phyloP scores from a whole-genome alignment of 2,329 filamentous ascomycete species.

The Colletotrichum scovillei region DNA sequence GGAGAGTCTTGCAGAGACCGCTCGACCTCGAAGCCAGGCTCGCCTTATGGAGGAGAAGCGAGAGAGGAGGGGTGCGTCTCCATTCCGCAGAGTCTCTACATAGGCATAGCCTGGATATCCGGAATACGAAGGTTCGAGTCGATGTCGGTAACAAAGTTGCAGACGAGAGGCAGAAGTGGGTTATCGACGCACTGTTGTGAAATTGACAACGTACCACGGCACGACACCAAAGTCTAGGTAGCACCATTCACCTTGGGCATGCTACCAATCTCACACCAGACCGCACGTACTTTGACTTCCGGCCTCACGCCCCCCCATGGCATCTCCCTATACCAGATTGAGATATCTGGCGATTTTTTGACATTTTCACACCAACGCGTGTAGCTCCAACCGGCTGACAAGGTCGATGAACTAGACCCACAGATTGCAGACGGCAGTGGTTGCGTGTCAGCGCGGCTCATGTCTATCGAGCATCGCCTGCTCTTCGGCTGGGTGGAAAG shows the following conservation, averaged over 20 bases:
- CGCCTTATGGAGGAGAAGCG: slow-evolving; percentile 16
- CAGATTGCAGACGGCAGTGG: not conserved
- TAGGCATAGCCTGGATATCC: not conserved
- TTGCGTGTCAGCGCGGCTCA: slow-evolving; percentile 17
- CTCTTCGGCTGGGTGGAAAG: slow-evolving; percentile 5
- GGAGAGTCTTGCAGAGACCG: slow-evolving; percentile 5
- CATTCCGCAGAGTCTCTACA: slow-evolving; percentile 16
- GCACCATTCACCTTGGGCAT: not conserved
- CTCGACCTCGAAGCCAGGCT: slow-evolving; percentile 12
- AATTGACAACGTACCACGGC: not conserved
- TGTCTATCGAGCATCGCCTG: not conserved
- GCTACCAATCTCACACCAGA: not conserved
- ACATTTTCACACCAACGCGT: not conserved
- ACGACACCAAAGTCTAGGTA: not conserved
- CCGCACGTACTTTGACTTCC: not conserved
- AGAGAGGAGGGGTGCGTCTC: slow-evolving; percentile 17
- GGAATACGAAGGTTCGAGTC: slow-evolving; percentile 24
- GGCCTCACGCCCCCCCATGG: not conserved
- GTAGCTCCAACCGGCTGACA: not conserved
- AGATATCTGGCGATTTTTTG: not conserved
- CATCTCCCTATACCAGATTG: not conserved
- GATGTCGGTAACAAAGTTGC: slow-evolving; percentile 1
- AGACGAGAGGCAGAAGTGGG: not conserved
- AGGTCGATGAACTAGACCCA: not conserved
- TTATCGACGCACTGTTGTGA: slow-evolving; percentile 5